These are phyloP conservation scores for Articulospora tetracladia DNA, from an alignment of 495 filamentous ascomycete genomes.

Conservation along the genomic window DNA sequence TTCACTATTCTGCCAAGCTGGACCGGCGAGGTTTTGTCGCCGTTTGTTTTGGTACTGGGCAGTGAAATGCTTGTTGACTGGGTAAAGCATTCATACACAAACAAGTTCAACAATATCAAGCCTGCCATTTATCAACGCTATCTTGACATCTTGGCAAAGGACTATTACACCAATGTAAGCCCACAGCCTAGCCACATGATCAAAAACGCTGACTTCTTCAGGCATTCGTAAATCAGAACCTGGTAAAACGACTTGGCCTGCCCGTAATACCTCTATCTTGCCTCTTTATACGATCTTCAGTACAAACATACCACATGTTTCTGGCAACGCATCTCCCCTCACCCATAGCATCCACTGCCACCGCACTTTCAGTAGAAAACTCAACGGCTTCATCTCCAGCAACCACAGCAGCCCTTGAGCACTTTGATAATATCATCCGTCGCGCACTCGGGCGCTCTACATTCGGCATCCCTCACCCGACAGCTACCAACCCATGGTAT, in stretches of 20 bases:
- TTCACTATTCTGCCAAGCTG: conserved; percentile 88
- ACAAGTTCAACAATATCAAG: conserved; percentile 95
- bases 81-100: conserved; percentile 96
- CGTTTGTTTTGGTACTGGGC: conserved; percentile 88
- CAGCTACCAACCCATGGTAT: conserved; percentile 39
- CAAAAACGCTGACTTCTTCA: conserved; percentile 23
- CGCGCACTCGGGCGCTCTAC: conserved; percentile 65
- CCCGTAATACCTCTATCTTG: conserved; percentile 90
- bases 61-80: conserved; percentile 97
- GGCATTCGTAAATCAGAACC: conserved; percentile 85
- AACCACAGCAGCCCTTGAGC: conserved; percentile 67
- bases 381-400: conserved; percentile 54
- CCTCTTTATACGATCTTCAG: conserved; percentile 89
- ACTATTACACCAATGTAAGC: conserved; percentile 89
- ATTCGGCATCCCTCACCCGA: conserved; percentile 44
- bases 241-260: conserved; percentile 85
- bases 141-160: conserved; percentile 88
- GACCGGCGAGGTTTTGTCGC: conserved; percentile 83
- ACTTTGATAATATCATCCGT: conserved; percentile 71
- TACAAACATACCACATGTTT: conserved; percentile 99
- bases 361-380: conserved; percentile 57
- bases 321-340: conserved; percentile 77
- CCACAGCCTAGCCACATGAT: neutral
- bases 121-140: conserved; percentile 85
- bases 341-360: conserved; percentile 66